Base-by-base conservation (phyloP, 495 filamentous ascomycete genomes). In the Penicillium malachiteum region DNA sequence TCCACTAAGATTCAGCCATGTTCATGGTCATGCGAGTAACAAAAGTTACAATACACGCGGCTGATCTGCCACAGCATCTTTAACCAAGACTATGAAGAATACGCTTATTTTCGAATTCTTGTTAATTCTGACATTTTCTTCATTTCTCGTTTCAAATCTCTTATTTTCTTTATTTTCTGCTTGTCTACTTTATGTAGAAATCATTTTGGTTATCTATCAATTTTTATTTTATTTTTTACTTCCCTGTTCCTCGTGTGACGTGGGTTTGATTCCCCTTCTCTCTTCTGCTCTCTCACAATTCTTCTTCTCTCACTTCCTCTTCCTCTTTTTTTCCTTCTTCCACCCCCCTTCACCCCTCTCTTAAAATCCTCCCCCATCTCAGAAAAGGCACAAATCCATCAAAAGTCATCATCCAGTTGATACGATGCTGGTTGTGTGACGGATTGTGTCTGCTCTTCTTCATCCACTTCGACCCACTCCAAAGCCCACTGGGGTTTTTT, bases 361-460 rank as follows among this genome's bases (percentile, higher is more conserved):
- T 18, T 16, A 39, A 32, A 46, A 49, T 9, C 41, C 59, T 26
- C 44, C 44, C 33, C 43, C 49, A 41, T 53, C 46, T 50, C 34
- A 40, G 35, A 44, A 31, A 60, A 55, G 31, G 17, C 42, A 44
- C 43, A 55, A 55, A 10, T 37, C 8, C 8, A 37, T 13, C 34
- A 37, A 37, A 37, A 37, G 8, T 37, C 8, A 37, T 37, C 12
- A 37, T 26, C 21, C 4, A 26, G 21, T 26, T 26, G 21, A 26
- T 26, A 26, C 1, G 21, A 26, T 26, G 21, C 21, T 26, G 21
- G 21, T 4, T 26, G 21, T 26, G 21, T 26, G 21, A 26, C 21
- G 21, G 21, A 26, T 69, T 62, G 70, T 73, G 68, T 70, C 64
- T 73, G 62, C 52, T 57, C 67, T 75, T 74, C 71, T n/a, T 62